Conservation (phyloP, 192 early-diverging fungal species). For the Cetraspora pellucida region DNA sequence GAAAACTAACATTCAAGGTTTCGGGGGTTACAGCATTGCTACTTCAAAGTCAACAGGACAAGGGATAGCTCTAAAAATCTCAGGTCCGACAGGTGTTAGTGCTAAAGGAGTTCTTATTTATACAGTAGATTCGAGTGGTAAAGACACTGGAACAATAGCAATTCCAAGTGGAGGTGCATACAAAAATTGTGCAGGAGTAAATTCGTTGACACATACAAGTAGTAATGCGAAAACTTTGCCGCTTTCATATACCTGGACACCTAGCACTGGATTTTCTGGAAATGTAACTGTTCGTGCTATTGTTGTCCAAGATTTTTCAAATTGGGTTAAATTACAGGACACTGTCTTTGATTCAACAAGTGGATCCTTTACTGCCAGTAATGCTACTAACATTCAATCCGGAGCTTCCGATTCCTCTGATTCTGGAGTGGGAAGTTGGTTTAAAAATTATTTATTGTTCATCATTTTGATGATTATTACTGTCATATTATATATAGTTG, state of each 20-base stretch:
- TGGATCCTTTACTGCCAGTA: not conserved
- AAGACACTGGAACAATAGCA: not conserved
- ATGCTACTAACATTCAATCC: not conserved
- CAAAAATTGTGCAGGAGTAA: not conserved
- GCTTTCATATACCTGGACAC: not conserved
- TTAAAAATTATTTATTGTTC: slow-evolving; percentile 22
- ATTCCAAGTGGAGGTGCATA: not conserved
- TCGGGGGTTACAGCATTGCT: not conserved
- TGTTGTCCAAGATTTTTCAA: not conserved
- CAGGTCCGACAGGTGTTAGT: not conserved
- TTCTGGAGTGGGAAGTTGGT: not conserved
- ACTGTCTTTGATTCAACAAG: not conserved
- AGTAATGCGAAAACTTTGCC: not conserved
- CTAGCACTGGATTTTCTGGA: not conserved
- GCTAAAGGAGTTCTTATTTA: slow-evolving; percentile 13
- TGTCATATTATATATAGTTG: slow-evolving; percentile 15
- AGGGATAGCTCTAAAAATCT: not conserved
- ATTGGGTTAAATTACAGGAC: not conserved
- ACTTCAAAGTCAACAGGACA: not conserved
- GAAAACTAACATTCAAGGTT: not conserved
- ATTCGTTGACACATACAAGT: not conserved
- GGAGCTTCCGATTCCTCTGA: not conserved
- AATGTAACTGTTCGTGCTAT: slow-evolving; percentile 13
- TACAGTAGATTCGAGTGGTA: not conserved
- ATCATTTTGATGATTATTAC: slow-evolving; percentile 4